phyloP scores from a whole-genome alignment of 768 basidiomycete species.

The Tricholoma saponaceum region DNA sequence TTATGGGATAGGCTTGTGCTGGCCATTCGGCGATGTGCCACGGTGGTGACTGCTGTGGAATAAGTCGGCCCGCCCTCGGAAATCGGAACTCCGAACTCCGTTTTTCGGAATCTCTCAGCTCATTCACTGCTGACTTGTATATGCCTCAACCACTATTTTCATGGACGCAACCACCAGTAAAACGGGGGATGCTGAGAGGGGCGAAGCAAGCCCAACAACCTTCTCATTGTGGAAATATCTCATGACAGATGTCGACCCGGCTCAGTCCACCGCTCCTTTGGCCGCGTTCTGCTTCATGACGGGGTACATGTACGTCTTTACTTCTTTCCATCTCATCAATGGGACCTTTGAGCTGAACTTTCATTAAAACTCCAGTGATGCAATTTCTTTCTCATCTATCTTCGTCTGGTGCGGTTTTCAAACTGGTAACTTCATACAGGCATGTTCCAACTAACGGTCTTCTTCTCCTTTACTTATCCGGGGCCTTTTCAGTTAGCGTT shows the following conservation, averaged over 20 bases:
- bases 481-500: conserved; percentile 55
- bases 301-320: conserved; percentile 59
- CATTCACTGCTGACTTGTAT: background rate
- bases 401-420: conserved; percentile 88
- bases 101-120: too few relatives aligned
- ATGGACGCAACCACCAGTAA: background rate
- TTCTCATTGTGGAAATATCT: conserved; percentile 34
- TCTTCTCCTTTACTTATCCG: conserved; percentile 1
- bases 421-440: conserved; percentile 73
- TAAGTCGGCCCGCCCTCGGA: too few relatives aligned
- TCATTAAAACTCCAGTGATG: conserved; percentile 42
- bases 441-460: conserved; percentile 19
- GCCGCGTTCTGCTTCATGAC: conserved; percentile 76
- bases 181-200: conserved; percentile 1
- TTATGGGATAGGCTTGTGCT: too few relatives aligned
- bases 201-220: background rate
- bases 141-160: too few relatives aligned
- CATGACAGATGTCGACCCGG: conserved; percentile 48
- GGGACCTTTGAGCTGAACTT: background rate
- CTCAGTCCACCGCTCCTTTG: conserved; percentile 46
- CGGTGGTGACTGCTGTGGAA: too few relatives aligned
- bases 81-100: background rate
- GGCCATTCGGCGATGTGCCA: background rate
- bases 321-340: background rate
- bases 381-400: conserved; percentile 71